Percentiles rank a stretch among this genome's conserved stretches.
Conservation (phyloP, 306 rosid species). For the Astragalus glycyphyllos region DNA sequence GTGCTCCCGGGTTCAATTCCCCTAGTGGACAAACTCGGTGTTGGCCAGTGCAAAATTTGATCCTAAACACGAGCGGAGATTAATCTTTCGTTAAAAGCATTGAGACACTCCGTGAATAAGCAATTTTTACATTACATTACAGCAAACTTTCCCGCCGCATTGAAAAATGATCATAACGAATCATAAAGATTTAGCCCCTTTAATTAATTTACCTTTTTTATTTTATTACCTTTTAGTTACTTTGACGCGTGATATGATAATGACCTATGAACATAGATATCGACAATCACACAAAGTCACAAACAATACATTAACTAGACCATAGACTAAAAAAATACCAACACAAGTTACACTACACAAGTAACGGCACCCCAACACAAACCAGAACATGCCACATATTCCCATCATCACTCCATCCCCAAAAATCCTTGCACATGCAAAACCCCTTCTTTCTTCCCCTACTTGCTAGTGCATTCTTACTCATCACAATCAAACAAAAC, state of each 20-base stretch:
- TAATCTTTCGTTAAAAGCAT: no score
- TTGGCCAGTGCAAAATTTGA: no score
- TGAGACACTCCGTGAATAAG: no score
- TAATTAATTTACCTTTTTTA: not conserved
- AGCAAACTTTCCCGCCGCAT: conserved; percentile 44
- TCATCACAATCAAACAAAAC: conserved; percentile 47
- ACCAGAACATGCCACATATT: conserved; percentile 14
- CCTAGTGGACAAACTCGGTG: no score
- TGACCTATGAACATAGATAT: conserved; percentile 5
- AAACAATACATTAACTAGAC: not conserved
- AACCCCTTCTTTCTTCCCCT: not conserved
- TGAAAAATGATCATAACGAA: conserved; percentile 10
- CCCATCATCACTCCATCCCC: not conserved
- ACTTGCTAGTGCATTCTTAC: conserved; percentile 35
- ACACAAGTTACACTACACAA: not conserved
- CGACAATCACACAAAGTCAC: conserved; percentile 21
- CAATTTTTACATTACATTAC: no score
- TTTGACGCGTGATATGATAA: conserved; percentile 27
- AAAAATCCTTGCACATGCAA: conserved; percentile 52
- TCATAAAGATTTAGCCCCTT: conserved; percentile 24
- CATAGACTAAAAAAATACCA: not conserved
- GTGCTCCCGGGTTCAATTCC: no score
- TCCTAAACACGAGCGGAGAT: no score
- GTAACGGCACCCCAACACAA: not conserved
- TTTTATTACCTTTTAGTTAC: not conserved